Base-by-base conservation (phyloP, 257 asterid species). In the Scutellaria baicalensis region DNA sequence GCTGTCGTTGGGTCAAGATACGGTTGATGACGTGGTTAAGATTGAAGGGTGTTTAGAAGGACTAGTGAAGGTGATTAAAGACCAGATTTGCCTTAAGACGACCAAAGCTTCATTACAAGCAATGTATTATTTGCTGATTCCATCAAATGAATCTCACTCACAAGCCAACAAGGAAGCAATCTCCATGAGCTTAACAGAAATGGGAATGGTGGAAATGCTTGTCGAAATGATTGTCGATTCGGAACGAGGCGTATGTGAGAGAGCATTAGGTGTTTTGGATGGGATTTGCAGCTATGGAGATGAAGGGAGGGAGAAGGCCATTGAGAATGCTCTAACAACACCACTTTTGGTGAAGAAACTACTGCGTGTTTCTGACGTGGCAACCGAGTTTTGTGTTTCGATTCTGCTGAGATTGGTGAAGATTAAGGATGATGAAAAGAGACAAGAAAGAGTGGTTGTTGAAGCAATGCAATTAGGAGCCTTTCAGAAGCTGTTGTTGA, bases 271-370 rank as follows among this genome's bases (percentile, higher is more conserved):
- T 5, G 80, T 84, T 61, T 43, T 87, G 71, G 78, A 84, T 12
- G 85, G 78, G 49, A 76, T 87, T 3, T 84, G 86, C 73, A 70
- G 79, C 11, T 49, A 17, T 5, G 66, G 66, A 9, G 68, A 12
- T 10, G 80, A 79, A 59, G 93, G 81, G 66, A 78, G 78, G n/a
- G 73, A 66, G 57, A 83, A 65, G 68, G 88, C 60, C 3, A 57
- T 50, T 18, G 73, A 42, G 3, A 74, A 81, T 66, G 87, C 79
- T 57, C 70, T 87, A 3, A 72, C 80, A 0, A 35, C 76, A 8
- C 89, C 93, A 18, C 54, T 83, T 36, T 6, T 87, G 69, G 85
- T 84, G 66, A 87, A 84, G 88, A 87, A 87, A 68, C 9, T 87
- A 16, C 50, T 82, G 51, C 62, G 85, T 0, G 79, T 87, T 65